Base-by-base conservation (phyloP, 495 filamentous ascomycete species). In the Neurospora tetraspora region DNA sequence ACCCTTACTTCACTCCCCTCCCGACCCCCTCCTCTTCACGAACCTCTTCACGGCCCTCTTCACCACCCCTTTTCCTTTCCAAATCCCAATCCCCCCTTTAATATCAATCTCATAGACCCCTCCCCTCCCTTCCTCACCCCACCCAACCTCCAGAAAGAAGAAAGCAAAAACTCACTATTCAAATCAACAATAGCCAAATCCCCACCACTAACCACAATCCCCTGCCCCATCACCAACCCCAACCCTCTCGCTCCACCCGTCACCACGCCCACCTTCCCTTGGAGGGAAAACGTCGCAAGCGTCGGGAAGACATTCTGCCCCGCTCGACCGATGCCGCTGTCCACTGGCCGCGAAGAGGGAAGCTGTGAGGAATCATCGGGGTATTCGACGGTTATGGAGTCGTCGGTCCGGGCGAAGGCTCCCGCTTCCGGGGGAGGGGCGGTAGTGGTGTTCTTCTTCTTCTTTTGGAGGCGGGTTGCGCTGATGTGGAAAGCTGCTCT, bases 151-250 rank as follows among this genome's bases (percentile, higher is more conserved):
- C 34, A 34, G 34, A 34, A 34, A 16, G 20, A 73, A 70, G 69
- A 72, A 34, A 70, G 12, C 18, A 23, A 18, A 68, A 69, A 88
- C 91, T 68, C 82, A 96, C 94, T 91, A 81, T 97, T 97, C 80
- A 97, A 80, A 82, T 98, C 94, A 18, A 97, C 92, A 83, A 98
- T 92, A 9, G 94, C 95, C 74, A 97, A 86, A 80, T 97, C 91
- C 9, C 93, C 93, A 39, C 95, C 95, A 71, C 91, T 94, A 14
- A 91, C 88, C 37, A 97, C 91, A 75, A 96, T 87, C 5, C 90
- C 94, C 80, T 97, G 93, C 42, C 89, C 91, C 94, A 98, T 97
- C 40, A 97, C 94, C 76, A 97, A 83, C 69, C 94, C 94, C 76
- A 97, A 80, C 5, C 94, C 94, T 76, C 94, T 85, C 45, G 94